Base-by-base conservation (phyloP, 2,329 filamentous ascomycete species). In the Colletotrichum coccodes region DNA sequence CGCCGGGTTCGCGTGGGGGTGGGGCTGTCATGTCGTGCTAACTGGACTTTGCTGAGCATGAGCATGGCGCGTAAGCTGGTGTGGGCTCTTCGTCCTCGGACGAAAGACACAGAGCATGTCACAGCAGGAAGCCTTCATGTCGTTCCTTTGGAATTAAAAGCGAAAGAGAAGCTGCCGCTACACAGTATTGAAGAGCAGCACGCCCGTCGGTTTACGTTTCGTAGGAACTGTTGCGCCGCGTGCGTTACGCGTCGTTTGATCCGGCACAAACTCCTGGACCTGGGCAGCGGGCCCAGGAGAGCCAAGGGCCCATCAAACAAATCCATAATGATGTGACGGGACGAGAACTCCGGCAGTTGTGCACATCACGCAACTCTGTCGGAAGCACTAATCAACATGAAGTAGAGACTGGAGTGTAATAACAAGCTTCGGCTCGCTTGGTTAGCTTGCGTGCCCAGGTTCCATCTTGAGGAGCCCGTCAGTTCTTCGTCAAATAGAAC, bases 11-110 rank as follows among this genome's bases (percentile, higher is more conserved):
- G 76, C 82, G n/a, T 74, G 85, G 42, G 81, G 81, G 5, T 73
- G 81, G 42, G 77, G 79, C 47, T 84, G 78, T 64, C 77, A 80
- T 71, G 53, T 81, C 6, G 79, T 18, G 26, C 26, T n/a, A 36
- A 7, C n/a, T 16, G 53, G 38, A 42, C 38, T 44, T 44, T 83
- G 1, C 72, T 80, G 47, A 81, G 76, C 59, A 82, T 83, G 78
- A 81, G 77, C 62, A 85, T 84, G 73, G 81, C 82, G n/a, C 77
- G 82, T 57, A 78, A 79, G 70, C 73, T 75, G 56, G 82, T 81
- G 71, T 71, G 18, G n/a, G 38, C 57, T 63, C 56, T 30, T n/a
- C 32, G 49, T 28, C 23, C 49, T 8, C 69, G 53, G 74, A 79
- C 62, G 67, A 70, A 23, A 77, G 70, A 77, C 76, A 1, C 78